phyloP scores from a whole-genome alignment of 192 early-diverging fungal genomes.

The Dissophora ornata region DNA sequence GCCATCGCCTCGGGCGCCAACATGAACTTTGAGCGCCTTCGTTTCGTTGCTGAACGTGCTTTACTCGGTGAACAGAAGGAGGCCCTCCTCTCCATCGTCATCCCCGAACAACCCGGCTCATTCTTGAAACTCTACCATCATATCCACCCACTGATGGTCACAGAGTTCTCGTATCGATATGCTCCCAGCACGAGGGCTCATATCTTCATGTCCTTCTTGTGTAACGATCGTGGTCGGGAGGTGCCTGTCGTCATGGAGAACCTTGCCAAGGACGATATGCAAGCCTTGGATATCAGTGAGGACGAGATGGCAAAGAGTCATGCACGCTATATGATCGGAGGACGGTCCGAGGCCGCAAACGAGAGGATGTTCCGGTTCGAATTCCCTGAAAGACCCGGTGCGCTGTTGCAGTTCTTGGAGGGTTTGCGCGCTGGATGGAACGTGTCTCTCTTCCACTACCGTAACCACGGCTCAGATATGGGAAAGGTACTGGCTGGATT shows the following conservation, averaged over 20 bases:
- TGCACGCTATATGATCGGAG: constrained; percentile 93
- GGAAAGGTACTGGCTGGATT: constrained; percentile 94
- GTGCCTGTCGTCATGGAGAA: constrained; percentile 73
- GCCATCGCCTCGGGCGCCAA: constrained; percentile 94
- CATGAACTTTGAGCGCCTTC: constrained; percentile 99
- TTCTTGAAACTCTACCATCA: constrained; percentile 76
- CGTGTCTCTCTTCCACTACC: constrained; percentile 95
- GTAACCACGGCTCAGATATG: constrained; percentile 95
- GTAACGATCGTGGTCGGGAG: constrained; percentile 77
- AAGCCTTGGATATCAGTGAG: constrained; percentile 84
- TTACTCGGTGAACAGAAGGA: constrained; percentile 93
- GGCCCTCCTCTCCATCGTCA: constrained; percentile 90
- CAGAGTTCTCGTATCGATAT: constrained; percentile 88
- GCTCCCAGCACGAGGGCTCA: constrained; percentile 67
- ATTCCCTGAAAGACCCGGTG: constrained; percentile 97
- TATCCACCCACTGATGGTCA: constrained; percentile 87
- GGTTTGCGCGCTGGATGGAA: constrained; percentile 76
- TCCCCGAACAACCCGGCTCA: constrained; percentile 91
- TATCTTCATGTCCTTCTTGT: constrained; percentile 91
- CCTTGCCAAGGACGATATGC: constrained; percentile 72
- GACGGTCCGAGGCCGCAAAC: constrained; percentile 78
- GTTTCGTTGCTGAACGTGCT: constrained; percentile 97
- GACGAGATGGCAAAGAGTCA: constrained; percentile 98
- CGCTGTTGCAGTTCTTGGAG: constrained; percentile 86
- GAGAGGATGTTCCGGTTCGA: constrained; percentile 94